Conservation (phyloP, 108 stramenopile genomes). For the Pseudonitzschia multiseries region DNA sequence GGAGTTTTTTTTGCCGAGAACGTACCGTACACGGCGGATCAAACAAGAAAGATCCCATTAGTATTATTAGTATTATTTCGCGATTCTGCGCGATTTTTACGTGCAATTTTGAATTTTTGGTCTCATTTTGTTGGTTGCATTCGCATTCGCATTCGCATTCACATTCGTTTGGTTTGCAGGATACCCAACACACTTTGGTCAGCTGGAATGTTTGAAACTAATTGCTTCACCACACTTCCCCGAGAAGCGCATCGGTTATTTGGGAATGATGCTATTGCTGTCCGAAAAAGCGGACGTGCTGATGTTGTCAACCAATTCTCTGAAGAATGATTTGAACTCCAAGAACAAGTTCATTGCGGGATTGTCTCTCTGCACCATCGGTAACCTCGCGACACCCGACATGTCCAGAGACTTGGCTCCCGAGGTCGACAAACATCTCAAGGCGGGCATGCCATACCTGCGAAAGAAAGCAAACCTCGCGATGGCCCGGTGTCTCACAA, state of each 20-base stretch:
- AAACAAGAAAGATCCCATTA: constrained; percentile 13
- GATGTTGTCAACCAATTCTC: constrained; percentile 94
- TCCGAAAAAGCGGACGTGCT: constrained; percentile 98
- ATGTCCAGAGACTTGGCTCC: constrained; percentile 94
- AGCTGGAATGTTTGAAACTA: constrained; percentile 98
- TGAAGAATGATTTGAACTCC: constrained; percentile 89
- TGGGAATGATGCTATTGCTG: constrained; percentile 96
- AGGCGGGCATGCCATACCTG: constrained; percentile 78
- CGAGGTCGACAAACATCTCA: constrained; percentile 94
- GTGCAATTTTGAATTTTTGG: neutral
- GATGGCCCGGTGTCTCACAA: constrained; percentile 88
- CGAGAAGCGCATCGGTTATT: constrained; percentile 98
- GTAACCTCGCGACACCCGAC: constrained; percentile 95
- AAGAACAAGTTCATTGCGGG: constrained; percentile 90
- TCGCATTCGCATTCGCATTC: no score
- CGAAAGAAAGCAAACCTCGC: constrained; percentile 98
- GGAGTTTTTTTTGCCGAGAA: neutral
- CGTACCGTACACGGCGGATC: no score
- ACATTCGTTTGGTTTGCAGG: constrained; percentile 46
- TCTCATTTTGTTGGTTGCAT: constrained; percentile 1
- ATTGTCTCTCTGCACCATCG: constrained; percentile 95
- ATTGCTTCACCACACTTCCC: constrained; percentile 96
- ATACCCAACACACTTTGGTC: constrained; percentile 99
- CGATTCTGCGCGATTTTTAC: constrained; percentile 3
- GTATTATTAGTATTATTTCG: no score